These are phyloP conservation scores for Pseudocercospora fuligena DNA, from an alignment of 2,329 filamentous ascomycete species.

Conservation along the genomic window DNA sequence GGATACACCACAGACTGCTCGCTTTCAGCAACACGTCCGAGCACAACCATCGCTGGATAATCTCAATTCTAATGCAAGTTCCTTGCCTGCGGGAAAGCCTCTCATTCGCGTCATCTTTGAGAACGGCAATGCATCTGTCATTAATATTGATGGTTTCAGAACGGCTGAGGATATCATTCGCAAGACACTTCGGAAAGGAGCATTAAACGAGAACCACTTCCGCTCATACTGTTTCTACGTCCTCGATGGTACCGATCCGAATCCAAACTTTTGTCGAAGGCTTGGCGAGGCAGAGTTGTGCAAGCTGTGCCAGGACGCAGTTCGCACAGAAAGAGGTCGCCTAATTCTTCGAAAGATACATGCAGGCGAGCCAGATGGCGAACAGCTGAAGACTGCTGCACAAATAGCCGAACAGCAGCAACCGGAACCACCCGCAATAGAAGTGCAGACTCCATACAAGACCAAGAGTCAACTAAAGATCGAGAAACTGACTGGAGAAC, in stretches of 20 bases:
- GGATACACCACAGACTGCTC: constrained; percentile 64
- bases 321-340: constrained; percentile 83
- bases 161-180: constrained; percentile 92
- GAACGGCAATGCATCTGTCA: constrained; percentile 86
- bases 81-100: constrained; percentile 81
- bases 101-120: constrained; percentile 93
- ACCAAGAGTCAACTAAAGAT: constrained; percentile 85
- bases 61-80: constrained; percentile 67
- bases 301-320: constrained; percentile 85
- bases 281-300: constrained; percentile 87
- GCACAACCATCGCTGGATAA: constrained; percentile 85
- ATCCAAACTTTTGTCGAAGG: constrained; percentile 78
- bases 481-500: constrained; percentile 86
- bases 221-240: constrained; percentile 98
- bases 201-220: constrained; percentile 85
- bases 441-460: constrained; percentile 64
- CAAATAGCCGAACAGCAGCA: constrained; percentile 84
- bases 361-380: constrained; percentile 82
- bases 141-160: constrained; percentile 90
- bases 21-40: constrained; percentile 72
- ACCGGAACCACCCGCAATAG: constrained; percentile 58
- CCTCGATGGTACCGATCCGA: constrained; percentile 80
- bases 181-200: constrained; percentile 84
- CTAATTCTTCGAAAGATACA: constrained; percentile 93
- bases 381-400: constrained; percentile 85